These are phyloP conservation scores for Aspergillus hiratsukae DNA, from an alignment of 2,329 filamentous ascomycete species.

Conservation along the genomic window DNA sequence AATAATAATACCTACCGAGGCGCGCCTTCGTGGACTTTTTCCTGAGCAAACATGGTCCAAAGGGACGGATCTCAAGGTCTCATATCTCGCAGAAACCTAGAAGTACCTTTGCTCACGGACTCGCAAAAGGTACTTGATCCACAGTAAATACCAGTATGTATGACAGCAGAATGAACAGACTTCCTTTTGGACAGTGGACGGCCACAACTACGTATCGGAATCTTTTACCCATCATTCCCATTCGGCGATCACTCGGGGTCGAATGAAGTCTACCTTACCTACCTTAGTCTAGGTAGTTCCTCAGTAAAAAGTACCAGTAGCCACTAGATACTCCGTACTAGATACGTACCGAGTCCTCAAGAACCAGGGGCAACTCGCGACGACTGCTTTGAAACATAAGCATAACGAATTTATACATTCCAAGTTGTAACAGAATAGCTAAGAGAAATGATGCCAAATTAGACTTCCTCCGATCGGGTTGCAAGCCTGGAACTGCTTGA, in stretches of 20 bases:
- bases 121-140: too few relatives aligned
- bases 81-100: too few relatives aligned
- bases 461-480: background rate
- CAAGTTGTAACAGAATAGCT: background rate
- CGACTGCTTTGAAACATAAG: background rate
- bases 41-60: too few relatives aligned
- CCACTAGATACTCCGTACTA: background rate
- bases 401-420: background rate
- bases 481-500: background rate
- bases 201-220: background rate
- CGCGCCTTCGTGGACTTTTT: background rate
- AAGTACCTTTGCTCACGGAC: too few relatives aligned
- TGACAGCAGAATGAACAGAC: too few relatives aligned
- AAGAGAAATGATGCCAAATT: background rate
- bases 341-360: background rate
- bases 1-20: background rate
- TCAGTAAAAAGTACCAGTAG: too few relatives aligned
- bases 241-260: background rate
- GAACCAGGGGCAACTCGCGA: background rate
- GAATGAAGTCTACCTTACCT: background rate
- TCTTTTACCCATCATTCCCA: background rate
- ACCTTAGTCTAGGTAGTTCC: too few relatives aligned
- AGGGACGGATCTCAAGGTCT: too few relatives aligned
- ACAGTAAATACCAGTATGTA: too few relatives aligned
- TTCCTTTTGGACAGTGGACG: background rate